Base-by-base conservation (phyloP, 768 basidiomycete genomes). In the Leccinum longicurvipes region DNA sequence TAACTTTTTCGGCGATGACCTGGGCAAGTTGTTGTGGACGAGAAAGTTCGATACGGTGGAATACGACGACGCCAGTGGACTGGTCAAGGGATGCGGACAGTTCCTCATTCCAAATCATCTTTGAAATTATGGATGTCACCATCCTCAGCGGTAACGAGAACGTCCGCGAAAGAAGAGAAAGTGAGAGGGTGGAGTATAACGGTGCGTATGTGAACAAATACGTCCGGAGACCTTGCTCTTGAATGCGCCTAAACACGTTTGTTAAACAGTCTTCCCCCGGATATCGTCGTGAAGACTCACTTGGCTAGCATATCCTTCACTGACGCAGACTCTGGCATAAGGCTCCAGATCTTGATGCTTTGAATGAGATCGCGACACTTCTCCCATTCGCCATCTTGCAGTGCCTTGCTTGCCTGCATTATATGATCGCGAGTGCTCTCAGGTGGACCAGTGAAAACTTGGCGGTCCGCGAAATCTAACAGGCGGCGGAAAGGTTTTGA, bases 91-190 rank as follows among this genome's bases (percentile, higher is more conserved):
- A 95, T 3, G 96, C 97, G 1, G 89, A 79, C 11, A 99, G 78
- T 67, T 98, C 94, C 65, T 98, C 97, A 66, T 82, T 93, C 93
- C 95, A 98, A 64, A 98, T 97, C 97, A 99, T 98, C 73, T 94
- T 92, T 25, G 92, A 95, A 39, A 98, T 90, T 61, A 97, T 85
- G 24, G 68, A 71, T 1, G 88, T 93, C 4, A 98, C 92, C 4
- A 86, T 76, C 41, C 88, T 82, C 48, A 87, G 73, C 4, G 95
- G 82, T 28, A 98, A 78, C 9, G 86, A 86, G 76, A 98, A 98
- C 1, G 93, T 95, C 47, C 83, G 80, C 10, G 95, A 87, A 31
- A 99, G 84, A 50, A 95, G 81, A 0, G 86, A 82, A 45, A 99
- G 81, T 1, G 97, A 98, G 34, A 98, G 80, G 12, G 93, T 91